phyloP scores from a whole-genome alignment of 805 yeast species.

The Lipomyces starkeyi region DNA sequence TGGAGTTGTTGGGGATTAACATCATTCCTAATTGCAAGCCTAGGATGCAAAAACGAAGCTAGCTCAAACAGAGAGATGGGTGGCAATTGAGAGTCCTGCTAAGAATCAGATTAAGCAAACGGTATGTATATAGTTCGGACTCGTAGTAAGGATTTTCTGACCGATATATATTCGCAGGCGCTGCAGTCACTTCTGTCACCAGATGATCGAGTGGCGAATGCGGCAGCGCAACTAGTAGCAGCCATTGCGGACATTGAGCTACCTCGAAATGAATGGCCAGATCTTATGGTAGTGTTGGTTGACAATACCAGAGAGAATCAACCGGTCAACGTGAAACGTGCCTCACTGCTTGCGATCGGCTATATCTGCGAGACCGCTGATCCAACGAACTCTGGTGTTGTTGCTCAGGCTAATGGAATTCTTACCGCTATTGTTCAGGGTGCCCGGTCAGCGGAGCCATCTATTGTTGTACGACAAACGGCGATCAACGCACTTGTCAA shows the following conservation, averaged over 20 bases:
- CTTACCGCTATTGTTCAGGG: constrained; percentile 97
- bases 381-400: constrained; percentile 75
- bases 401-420: constrained; percentile 87
- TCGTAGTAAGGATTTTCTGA: neutral
- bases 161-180: constrained; percentile 46
- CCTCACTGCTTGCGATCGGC: constrained; percentile 88
- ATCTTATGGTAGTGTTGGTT: constrained; percentile 79
- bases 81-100: constrained; percentile 58
- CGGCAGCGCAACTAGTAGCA: constrained; percentile 93
- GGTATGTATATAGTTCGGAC: constrained; percentile 37
- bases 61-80: constrained; percentile 77
- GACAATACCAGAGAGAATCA: constrained; percentile 82
- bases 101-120: constrained; percentile 70
- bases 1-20: neutral
- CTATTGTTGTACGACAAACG: constrained; percentile 76
- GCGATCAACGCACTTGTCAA: constrained; percentile 91
- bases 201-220: constrained; percentile 80
- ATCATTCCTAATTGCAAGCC: neutral
- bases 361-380: constrained; percentile 96
- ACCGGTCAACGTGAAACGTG: constrained; percentile 80
- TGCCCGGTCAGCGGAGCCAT: constrained; percentile 82
- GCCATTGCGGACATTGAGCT: constrained; percentile 96
- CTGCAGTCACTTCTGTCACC: constrained; percentile 66
- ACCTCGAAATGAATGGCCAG: constrained; percentile 87
- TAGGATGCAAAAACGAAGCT: constrained; percentile 60